Evolutionary conservation across 441 rosid genomes (phyloP).

Genomic region (Brassica hybrid): DNA sequence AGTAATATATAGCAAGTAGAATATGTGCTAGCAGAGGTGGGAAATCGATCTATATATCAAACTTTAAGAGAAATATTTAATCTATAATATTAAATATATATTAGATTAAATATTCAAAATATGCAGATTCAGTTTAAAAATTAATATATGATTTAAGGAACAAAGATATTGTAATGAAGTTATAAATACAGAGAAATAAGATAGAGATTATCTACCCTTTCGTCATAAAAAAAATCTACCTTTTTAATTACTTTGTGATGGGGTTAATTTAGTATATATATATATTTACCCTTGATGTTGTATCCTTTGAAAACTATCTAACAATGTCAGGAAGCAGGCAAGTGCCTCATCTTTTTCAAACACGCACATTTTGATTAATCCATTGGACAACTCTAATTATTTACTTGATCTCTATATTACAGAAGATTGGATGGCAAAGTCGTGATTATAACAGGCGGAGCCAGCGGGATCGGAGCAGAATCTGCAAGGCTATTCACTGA

Average conservation of each 20-base stretch:
- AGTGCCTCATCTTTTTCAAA: background rate
- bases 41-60: background rate
- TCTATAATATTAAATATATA: too few relatives aligned
- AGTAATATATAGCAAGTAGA: too few relatives aligned
- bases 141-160: background rate
- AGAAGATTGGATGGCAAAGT: constrained; percentile 43
- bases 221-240: background rate
- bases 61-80: background rate
- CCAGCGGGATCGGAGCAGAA: constrained; percentile 48
- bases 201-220: background rate
- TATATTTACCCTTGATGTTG: background rate
- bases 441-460: constrained; percentile 49
- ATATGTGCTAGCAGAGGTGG: too few relatives aligned
- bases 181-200: too few relatives aligned
- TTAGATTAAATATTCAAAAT: too few relatives aligned
- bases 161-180: background rate
- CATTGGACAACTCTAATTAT: background rate
- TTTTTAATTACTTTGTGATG: background rate
- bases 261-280: background rate
- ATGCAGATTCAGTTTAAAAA: background rate
- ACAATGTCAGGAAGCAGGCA: background rate
- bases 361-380: background rate
- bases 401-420: background rate
- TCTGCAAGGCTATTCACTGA: constrained; percentile 42
- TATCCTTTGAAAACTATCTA: background rate